These are phyloP conservation scores for Fusarium zealandicum DNA, from an alignment of 2,329 filamentous ascomycete genomes.

Conservation along the genomic window DNA sequence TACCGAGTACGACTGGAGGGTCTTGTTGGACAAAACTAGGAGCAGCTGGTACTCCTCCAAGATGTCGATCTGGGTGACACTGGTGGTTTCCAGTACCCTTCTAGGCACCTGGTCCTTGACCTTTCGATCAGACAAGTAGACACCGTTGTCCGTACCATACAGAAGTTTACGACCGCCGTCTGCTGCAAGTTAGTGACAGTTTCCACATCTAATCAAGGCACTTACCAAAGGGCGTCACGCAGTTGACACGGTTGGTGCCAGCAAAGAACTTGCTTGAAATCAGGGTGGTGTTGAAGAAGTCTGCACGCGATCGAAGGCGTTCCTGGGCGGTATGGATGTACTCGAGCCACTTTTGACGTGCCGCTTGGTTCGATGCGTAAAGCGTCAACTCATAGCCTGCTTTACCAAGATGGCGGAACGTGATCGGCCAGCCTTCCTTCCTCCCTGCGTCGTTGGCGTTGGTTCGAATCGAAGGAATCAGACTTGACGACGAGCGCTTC, in stretches of 20 bases:
- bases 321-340: slow-evolving; percentile 91
- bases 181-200: slow-evolving; percentile 45
- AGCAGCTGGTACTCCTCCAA: slow-evolving; percentile 94
- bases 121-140: slow-evolving; percentile 91
- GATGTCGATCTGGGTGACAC: slow-evolving; percentile 94
- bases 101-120: slow-evolving; percentile 82
- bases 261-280: slow-evolving; percentile 68
- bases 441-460: slow-evolving; percentile 63
- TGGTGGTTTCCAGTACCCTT: slow-evolving; percentile 83
- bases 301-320: slow-evolving; percentile 82
- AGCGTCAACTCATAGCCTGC: slow-evolving; percentile 93
- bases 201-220: slow-evolving; percentile 27
- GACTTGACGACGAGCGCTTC: slow-evolving; percentile 87
- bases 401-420: slow-evolving; percentile 94
- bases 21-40: slow-evolving; percentile 91
- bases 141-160: slow-evolving; percentile 91
- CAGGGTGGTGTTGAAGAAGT: slow-evolving; percentile 82
- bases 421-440: slow-evolving; percentile 87
- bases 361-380: slow-evolving; percentile 84
- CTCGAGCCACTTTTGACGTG: slow-evolving; percentile 96
- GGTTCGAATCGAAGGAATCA: slow-evolving; percentile 67
- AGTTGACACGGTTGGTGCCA: slow-evolving; percentile 84
- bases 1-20: slow-evolving; percentile 86
- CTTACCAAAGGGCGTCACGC: slow-evolving; percentile 88
- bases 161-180: slow-evolving; percentile 95